These are phyloP conservation scores for Ascochyta koolunga DNA, from an alignment of 2,329 filamentous ascomycete genomes.

Conservation along the genomic window DNA sequence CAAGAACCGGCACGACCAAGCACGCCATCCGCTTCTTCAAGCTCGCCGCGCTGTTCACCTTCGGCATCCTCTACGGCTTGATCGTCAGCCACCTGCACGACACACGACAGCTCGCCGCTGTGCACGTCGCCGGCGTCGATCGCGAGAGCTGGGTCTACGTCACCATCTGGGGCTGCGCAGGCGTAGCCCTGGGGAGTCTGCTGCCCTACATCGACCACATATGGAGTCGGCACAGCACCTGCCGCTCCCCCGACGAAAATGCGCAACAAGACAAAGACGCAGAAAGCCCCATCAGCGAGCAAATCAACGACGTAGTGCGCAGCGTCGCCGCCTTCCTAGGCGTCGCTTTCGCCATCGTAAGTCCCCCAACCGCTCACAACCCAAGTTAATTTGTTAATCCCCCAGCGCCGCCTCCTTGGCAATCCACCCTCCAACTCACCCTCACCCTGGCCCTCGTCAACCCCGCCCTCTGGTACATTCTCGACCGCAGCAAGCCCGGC, in stretches of 20 bases:
- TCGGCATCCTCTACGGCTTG: conserved; percentile 83
- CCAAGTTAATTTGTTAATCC: conserved; percentile 7
- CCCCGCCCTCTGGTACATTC: conserved; percentile 92
- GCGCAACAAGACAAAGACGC: conserved; percentile 37
- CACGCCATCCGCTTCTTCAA: conserved; percentile 64
- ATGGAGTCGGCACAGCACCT: conserved; percentile 64
- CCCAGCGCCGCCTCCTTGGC: conserved; percentile 85
- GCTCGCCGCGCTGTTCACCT: conserved; percentile 71
- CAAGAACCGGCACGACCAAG: background rate
- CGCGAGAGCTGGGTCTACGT: conserved; percentile 70
- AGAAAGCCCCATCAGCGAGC: conserved; percentile 56
- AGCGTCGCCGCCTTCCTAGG: conserved; percentile 75
- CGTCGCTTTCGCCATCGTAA: conserved; percentile 81
- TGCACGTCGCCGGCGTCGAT: conserved; percentile 64
- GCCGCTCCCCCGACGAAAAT: conserved; percentile 1
- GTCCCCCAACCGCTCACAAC: conserved; percentile 42
- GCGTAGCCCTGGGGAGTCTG: conserved; percentile 76
- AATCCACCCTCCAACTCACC: conserved; percentile 92
- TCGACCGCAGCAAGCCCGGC: conserved; percentile 87
- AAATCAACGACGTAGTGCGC: conserved; percentile 77
- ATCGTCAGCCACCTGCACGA: conserved; percentile 81
- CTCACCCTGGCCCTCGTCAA: conserved; percentile 88
- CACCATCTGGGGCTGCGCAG: conserved; percentile 79
- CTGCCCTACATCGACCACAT: conserved; percentile 83
- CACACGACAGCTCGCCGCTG: conserved; percentile 66